phyloP scores from a whole-genome alignment of 1,139 yeast species.

The Nematodospora anomalae region DNA sequence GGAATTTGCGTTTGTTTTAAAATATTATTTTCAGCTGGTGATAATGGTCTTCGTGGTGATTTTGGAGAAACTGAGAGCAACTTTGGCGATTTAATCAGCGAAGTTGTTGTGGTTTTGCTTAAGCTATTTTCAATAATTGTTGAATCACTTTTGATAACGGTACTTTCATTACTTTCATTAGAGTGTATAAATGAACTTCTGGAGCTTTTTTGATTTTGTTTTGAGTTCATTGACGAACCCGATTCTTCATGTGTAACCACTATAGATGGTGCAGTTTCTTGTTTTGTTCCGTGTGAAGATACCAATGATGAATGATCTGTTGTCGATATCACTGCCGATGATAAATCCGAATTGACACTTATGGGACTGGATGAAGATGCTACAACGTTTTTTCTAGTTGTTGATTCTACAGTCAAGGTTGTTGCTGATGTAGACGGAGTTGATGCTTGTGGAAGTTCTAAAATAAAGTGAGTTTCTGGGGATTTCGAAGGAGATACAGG shows the following conservation, averaged over 20 bases:
- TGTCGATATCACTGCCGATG: conserved; percentile 4
- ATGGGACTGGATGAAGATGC: conserved; percentile 8
- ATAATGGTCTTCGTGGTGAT: conserved; percentile 28
- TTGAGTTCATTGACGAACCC: background rate
- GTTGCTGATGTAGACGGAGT: conserved; percentile 11
- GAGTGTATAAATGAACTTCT: conserved; percentile 1
- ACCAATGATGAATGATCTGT: background rate
- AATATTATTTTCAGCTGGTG: conserved; percentile 32
- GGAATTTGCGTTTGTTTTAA: conserved; percentile 33
- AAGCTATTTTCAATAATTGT: conserved; percentile 1
- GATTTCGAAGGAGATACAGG: conserved; percentile 6
- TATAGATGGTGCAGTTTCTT: conserved; percentile 22
- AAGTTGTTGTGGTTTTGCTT: conserved; percentile 6
- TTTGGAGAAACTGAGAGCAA: background rate
- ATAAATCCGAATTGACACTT: conserved; percentile 7
- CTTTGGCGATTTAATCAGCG: conserved; percentile 1
- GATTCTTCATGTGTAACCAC: conserved; percentile 20
- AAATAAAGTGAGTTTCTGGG: conserved; percentile 6
- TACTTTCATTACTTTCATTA: conserved; percentile 3
- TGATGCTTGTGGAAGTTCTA: conserved; percentile 4
- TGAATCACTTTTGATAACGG: conserved; percentile 1
- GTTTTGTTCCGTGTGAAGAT: background rate
- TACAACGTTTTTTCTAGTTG: conserved; percentile 1
- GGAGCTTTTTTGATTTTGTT: background rate
- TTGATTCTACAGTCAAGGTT: conserved; percentile 4